Base-by-base conservation (phyloP, 2,329 filamentous ascomycete genomes). In the Lecanicillium sp. region DNA sequence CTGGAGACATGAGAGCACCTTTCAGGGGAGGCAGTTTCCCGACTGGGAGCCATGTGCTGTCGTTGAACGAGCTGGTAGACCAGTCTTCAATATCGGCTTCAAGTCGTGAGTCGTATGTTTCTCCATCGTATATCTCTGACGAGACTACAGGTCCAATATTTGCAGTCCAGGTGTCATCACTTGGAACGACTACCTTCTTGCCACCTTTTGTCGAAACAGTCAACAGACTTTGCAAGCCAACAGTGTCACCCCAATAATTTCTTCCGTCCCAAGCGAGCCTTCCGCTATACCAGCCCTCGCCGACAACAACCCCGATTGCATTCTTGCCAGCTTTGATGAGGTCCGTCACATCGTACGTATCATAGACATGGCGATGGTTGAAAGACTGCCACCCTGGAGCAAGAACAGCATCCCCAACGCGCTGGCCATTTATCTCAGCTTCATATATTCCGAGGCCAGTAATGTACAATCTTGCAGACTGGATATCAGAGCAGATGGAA, bases 371-470 rank as follows among this genome's bases (percentile, higher is more conserved):
- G 1, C 72, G 60, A 33, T 67, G 52, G 0, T 63, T 53, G 44
- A 77, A 78, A 3, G 63, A 63, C 31, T 67, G 65, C 67, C 70
- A 76, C 0, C 72, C 71, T 0, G 72, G 72, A 15, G 70, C 65
- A 27, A 74, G 53, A 4, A 63, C 57, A 4, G 53, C 40, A 25
- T 64, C 59, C 0, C 63, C 62, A 3, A 71, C 59, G 5, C 51
- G 49, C 1, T 52, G 42, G 0, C 66, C 68, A 35, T 75, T 73
- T 42, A 75, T 64, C 22, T 60, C 59, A 0, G 63, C 65, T 29
- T 65, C 57, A 37, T 70, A 73, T 1, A 72, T 38, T 0, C 70
- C 69, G 2, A 64, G 51, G 0, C 60, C 58, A 0, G 68, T 70
- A 29, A 70, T 64, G 37, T 73, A 72, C 0, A 73, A 51, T 1